These are phyloP conservation scores for Gorgonomyces haynaldii DNA, from an alignment of 192 early-diverging fungal genomes.

Conservation along the genomic window DNA sequence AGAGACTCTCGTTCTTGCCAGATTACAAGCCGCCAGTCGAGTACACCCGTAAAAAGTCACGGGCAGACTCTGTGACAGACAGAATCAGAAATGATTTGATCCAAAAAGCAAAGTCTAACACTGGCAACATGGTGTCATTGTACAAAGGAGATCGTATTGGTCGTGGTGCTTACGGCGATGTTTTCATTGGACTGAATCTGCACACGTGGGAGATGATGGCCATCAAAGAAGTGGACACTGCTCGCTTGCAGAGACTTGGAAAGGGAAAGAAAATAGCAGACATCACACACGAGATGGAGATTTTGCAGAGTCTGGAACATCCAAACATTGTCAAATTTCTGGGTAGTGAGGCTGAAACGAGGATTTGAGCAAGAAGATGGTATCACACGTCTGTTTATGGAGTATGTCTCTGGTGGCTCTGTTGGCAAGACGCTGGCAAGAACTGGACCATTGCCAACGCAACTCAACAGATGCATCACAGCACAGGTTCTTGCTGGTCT, in stretches of 20 bases:
- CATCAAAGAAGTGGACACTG: conserved; percentile 94
- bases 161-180: conserved; percentile 89
- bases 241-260: too few relatives aligned
- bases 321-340: neutral
- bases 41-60: too few relatives aligned
- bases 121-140: too few relatives aligned
- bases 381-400: conserved; percentile 51
- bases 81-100: too few relatives aligned
- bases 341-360: conserved; percentile 8
- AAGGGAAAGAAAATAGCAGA: too few relatives aligned
- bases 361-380: neutral
- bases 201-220: conserved; percentile 88
- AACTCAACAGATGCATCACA: conserved; percentile 62
- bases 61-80: too few relatives aligned
- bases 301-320: neutral
- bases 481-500: conserved; percentile 75
- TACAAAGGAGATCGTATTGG: conserved; percentile 81
- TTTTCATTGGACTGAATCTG: conserved; percentile 83
- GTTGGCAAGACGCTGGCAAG: conserved; percentile 65
- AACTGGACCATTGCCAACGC: conserved; percentile 74
- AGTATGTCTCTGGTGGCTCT: conserved; percentile 91
- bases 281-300: neutral
- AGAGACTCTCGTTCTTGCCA: too few relatives aligned
- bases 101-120: too few relatives aligned
- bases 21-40: too few relatives aligned